phyloP scores from a whole-genome alignment of 352 stramenopile species.

The Globisporangium splendens region DNA sequence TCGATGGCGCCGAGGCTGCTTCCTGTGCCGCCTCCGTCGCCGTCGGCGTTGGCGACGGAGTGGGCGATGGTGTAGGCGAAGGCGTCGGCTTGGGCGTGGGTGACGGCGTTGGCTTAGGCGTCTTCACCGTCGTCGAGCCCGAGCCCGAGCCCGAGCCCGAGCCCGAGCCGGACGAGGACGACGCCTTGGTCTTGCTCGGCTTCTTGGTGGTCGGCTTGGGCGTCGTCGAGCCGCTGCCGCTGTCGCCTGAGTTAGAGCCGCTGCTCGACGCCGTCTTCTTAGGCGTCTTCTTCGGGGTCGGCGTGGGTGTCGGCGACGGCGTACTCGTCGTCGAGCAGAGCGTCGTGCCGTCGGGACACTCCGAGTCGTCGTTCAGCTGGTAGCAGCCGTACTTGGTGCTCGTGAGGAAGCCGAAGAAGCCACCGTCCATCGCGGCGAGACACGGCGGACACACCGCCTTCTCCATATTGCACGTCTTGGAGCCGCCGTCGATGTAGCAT shows the following conservation, averaged over 20 bases:
- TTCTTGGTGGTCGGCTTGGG: conserved; percentile 1
- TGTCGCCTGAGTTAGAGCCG: conserved; percentile 5
- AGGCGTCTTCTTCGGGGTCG: conserved; percentile 21
- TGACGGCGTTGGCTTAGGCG: conserved; percentile 21
- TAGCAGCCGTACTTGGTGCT: conserved; percentile 47
- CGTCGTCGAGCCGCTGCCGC: conserved; percentile 14
- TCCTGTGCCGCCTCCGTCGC: conserved; percentile 14
- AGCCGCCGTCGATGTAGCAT: conserved; percentile 47
- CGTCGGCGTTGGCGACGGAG: conserved; percentile 19
- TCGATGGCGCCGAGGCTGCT: conserved; percentile 20
- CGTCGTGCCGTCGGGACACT: conserved; percentile 36
- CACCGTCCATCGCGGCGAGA: conserved; percentile 22
- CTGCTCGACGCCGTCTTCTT: conserved; percentile 17
- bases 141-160: no score
- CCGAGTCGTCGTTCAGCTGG: conserved; percentile 23
- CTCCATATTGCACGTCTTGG: conserved; percentile 41
- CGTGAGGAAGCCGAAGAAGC: conserved; percentile 18
- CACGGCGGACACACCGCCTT: conserved; percentile 45
- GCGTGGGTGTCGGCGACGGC: conserved; percentile 9
- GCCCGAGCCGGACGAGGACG: conserved; percentile 16
- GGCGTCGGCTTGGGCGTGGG: conserved; percentile 27
- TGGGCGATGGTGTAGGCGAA: conserved; percentile 16
- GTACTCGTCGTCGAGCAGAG: conserved; percentile 20
- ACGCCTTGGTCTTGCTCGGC: conserved; percentile 8
- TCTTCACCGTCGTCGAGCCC: conserved; percentile 16